Conservation (phyloP, 1,284 basidiomycete genomes). For the Naganishia cerealis region DNA sequence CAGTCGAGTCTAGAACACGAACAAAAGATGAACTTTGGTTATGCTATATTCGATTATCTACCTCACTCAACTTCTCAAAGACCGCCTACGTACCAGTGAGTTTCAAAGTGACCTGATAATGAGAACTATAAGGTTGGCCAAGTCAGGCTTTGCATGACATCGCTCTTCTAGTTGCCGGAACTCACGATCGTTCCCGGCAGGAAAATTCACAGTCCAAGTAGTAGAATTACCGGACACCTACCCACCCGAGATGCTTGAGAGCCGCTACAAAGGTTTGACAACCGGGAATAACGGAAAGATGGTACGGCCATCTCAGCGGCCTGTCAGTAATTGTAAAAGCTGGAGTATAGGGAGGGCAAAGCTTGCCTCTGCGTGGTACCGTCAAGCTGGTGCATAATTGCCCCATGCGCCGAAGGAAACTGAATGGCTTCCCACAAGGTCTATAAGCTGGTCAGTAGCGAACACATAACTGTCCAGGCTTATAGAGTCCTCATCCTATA, state of each 20-base stretch:
- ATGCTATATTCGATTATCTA: neutral
- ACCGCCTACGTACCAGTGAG: neutral
- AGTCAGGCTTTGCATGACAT: neutral
- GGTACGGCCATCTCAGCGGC: slow-evolving; percentile 60
- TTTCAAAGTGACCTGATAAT: neutral
- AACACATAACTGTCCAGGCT: too few relatives aligned
- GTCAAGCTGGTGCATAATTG: too few relatives aligned
- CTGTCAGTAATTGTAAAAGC: too few relatives aligned
- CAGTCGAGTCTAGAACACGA: too few relatives aligned
- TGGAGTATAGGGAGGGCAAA: too few relatives aligned
- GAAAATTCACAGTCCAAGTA: neutral
- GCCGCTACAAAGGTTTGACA: slow-evolving; percentile 62
- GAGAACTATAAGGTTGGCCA: neutral
- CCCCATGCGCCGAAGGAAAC: too few relatives aligned
- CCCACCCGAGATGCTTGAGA: slow-evolving; percentile 53
- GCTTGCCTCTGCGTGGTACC: too few relatives aligned
- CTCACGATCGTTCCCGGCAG: neutral
- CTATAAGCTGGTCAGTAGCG: too few relatives aligned
- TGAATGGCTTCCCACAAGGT: too few relatives aligned
- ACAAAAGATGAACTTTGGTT: too few relatives aligned
- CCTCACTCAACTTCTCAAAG: neutral
- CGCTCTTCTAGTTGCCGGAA: neutral
- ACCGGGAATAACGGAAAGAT: slow-evolving; percentile 67
- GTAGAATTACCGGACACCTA: neutral
- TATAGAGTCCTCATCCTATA: too few relatives aligned